Conservation (phyloP, 352 stramenopile genomes). For the Globisporangium parvum region DNA sequence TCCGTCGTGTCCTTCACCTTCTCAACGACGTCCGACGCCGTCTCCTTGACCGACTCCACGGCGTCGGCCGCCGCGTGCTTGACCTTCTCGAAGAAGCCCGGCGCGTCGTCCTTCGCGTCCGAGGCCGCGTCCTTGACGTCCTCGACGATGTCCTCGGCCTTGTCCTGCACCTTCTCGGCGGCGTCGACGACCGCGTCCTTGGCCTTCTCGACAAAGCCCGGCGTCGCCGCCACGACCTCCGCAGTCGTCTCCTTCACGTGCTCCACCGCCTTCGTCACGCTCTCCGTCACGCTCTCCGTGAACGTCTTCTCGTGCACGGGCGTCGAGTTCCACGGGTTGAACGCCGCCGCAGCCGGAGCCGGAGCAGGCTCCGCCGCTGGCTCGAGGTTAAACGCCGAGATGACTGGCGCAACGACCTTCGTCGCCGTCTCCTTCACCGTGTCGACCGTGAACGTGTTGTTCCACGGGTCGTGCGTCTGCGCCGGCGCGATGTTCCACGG, state of each 20-base stretch:
- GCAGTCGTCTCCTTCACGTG: constrained; percentile 12
- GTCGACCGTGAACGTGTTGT: constrained; percentile 27
- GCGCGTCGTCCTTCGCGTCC: constrained; percentile 11
- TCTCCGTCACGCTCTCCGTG: constrained; percentile 15
- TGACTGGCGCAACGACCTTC: constrained; percentile 8
- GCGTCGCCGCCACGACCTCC: constrained; percentile 12
- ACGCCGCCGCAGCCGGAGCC: neutral
- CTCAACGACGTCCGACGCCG: constrained; percentile 5
- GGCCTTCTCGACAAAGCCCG: constrained; percentile 15
- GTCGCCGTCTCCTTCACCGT: constrained; percentile 18
- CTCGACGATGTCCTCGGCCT: constrained; percentile 15
- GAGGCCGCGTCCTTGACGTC: constrained; percentile 13
- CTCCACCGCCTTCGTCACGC: constrained; percentile 8
- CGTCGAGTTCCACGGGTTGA: constrained; percentile 35
- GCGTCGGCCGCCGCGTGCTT: constrained; percentile 6
- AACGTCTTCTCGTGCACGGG: constrained; percentile 23
- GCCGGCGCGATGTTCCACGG: constrained; percentile 50
- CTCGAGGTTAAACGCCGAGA: constrained; percentile 30
- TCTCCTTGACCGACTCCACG: constrained; percentile 5
- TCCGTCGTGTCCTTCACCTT: constrained; percentile 10
- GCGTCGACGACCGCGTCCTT: constrained; percentile 14
- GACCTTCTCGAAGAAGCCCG: constrained; percentile 10
- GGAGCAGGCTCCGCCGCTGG: constrained; percentile 3
- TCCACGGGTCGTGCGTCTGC: constrained; percentile 38
- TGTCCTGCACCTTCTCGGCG: constrained; percentile 10